Evolutionary conservation across 768 basidiomycete genomes (phyloP).

Genomic region (Pleurotus sapidus): DNA sequence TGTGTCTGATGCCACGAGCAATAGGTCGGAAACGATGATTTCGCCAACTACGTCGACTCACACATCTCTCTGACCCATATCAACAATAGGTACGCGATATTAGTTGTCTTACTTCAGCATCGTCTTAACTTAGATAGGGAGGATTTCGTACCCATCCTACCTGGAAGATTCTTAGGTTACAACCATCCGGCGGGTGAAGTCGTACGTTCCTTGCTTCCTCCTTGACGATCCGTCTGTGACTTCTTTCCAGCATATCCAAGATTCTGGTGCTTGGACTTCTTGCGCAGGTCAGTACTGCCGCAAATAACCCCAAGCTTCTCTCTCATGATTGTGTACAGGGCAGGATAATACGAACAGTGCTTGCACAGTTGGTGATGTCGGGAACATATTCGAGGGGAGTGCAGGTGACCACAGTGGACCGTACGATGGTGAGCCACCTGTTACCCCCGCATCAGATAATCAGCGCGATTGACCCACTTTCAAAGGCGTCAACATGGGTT

Average conservation of each 20-base stretch:
- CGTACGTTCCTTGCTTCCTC: background rate
- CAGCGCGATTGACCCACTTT: background rate
- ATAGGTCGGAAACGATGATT: constrained; percentile 57
- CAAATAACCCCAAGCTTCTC: background rate
- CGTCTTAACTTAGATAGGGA: constrained; percentile 20
- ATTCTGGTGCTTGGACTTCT: constrained; percentile 45
- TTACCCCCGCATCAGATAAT: background rate
- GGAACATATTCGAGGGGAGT: constrained; percentile 38
- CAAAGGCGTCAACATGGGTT: constrained; percentile 3
- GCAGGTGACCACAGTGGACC: constrained; percentile 44
- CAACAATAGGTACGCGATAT: constrained; percentile 45
- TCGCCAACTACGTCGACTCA: constrained; percentile 58
- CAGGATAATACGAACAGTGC: constrained; percentile 53
- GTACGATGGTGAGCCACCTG: constrained; percentile 23
- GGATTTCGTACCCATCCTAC: constrained; percentile 40
- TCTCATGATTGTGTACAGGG: constrained; percentile 27
- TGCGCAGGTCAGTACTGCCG: constrained; percentile 46
- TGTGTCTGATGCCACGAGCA: background rate
- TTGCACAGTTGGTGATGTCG: constrained; percentile 47
- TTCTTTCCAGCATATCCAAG: constrained; percentile 37
- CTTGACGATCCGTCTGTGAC: background rate
- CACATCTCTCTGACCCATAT: constrained; percentile 49
- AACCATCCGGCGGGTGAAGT: constrained; percentile 46
- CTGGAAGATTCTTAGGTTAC: constrained; percentile 39
- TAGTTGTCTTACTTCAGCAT: background rate